These are phyloP conservation scores for Aspergillus ochraceus DNA, from an alignment of 2,329 filamentous ascomycete genomes.

Conservation along the genomic window DNA sequence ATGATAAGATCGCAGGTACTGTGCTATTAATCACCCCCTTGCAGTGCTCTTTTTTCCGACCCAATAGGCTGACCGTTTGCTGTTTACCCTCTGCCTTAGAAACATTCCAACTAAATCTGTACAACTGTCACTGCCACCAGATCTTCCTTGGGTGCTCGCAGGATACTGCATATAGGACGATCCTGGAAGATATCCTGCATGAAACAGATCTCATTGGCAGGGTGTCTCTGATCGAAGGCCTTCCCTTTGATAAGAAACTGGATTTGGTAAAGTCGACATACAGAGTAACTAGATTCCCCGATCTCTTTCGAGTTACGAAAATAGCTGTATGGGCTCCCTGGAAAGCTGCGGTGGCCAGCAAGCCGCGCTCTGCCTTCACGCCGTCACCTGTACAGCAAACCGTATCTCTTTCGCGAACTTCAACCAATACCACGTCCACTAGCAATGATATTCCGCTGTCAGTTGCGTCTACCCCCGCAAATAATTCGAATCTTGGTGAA, in stretches of 20 bases:
- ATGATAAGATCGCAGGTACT: conserved; percentile 50
- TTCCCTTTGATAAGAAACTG: conserved; percentile 57
- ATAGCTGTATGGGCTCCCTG: conserved; percentile 40
- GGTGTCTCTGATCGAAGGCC: conserved; percentile 58
- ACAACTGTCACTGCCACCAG: conserved; percentile 61
- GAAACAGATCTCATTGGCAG: conserved; percentile 48
- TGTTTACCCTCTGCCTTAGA: conserved; percentile 37
- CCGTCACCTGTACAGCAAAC: conserved; percentile 37
- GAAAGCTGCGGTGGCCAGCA: conserved; percentile 31
- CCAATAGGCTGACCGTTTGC: conserved; percentile 26
- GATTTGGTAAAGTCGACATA: conserved; percentile 49
- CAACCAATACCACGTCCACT: conserved; percentile 41
- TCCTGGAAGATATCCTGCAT: conserved; percentile 51
- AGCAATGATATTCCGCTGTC: conserved; percentile 35
- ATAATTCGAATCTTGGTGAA: conserved; percentile 37
- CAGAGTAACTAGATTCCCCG: conserved; percentile 50
- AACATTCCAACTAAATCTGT: conserved; percentile 55
- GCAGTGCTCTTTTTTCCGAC: not conserved
- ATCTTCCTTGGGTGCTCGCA: conserved; percentile 61
- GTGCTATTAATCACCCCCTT: conserved; percentile 11
- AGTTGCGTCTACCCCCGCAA: conserved; percentile 36
- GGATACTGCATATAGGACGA: conserved; percentile 55
- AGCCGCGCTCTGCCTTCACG: conserved; percentile 32
- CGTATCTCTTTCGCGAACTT: conserved; percentile 35
- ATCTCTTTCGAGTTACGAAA: conserved; percentile 56